Conservation (phyloP, 2,329 filamentous ascomycete genomes). For the Bipolaris gigantea region DNA sequence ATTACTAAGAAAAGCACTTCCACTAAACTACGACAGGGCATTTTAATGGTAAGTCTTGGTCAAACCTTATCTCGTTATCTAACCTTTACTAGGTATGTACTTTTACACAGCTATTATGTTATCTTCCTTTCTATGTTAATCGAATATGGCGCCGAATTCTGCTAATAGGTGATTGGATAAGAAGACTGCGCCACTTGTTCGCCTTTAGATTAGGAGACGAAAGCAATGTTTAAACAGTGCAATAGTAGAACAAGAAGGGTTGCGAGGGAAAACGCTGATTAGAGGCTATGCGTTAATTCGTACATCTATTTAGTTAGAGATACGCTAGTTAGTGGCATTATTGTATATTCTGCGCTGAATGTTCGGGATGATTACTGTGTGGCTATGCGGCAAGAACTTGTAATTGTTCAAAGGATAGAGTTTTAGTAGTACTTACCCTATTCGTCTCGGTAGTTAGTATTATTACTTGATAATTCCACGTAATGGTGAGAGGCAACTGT, state of each 20-base stretch:
- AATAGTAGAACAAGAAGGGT: not conserved
- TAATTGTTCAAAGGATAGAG: not conserved
- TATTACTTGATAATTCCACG: not conserved
- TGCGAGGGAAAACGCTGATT: not conserved
- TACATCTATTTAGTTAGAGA: not conserved
- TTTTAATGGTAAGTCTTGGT: not conserved
- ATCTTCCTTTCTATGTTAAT: slow-evolving; percentile 5
- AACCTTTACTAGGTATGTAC: slow-evolving; percentile 1
- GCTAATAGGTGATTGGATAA: not conserved
- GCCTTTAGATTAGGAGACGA: not conserved
- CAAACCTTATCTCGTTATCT: not conserved
- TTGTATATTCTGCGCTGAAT: not conserved
- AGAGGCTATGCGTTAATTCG: not conserved
- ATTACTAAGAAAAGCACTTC: not conserved
- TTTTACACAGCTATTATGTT: not conserved
- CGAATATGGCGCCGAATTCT: slow-evolving; percentile 1
- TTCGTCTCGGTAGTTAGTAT: not conserved
- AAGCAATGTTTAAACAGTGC: not conserved
- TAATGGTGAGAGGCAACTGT: not conserved
- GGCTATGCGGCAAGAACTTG: not conserved
- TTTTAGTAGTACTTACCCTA: not conserved
- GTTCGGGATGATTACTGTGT: not conserved
- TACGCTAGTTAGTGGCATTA: not conserved
- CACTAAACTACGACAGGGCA: not conserved
- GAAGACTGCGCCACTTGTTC: not conserved